phyloP scores from a whole-genome alignment of 2,329 filamentous ascomycete species.

The Ceratocystis lukuohia region DNA sequence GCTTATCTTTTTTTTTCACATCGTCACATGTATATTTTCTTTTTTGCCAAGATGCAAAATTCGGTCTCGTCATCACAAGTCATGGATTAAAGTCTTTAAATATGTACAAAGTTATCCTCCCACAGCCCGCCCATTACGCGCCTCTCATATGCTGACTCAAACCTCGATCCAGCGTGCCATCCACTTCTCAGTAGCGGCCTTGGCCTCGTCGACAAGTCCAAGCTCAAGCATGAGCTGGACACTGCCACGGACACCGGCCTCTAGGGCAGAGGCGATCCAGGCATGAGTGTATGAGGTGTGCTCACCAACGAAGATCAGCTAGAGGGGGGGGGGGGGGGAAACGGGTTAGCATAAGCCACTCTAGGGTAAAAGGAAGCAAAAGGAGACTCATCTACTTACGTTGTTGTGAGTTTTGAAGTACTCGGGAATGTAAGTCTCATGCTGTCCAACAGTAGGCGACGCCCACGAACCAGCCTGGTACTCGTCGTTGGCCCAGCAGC shows the following conservation, averaged over 20 bases:
- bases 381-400: constrained; percentile 14
- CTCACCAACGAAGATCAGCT: constrained; percentile 56
- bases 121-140: too few relatives aligned
- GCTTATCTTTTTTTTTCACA: neutral
- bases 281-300: constrained; percentile 60
- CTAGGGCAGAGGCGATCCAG: constrained; percentile 54
- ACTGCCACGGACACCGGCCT: constrained; percentile 52
- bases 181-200: constrained; percentile 49
- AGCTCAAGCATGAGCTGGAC: constrained; percentile 49
- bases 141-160: neutral
- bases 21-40: neutral
- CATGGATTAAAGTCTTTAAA: neutral
- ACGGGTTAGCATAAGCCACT: neutral
- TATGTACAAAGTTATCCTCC: neutral
- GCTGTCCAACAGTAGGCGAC: constrained; percentile 46
- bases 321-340: neutral
- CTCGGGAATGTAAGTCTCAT: constrained; percentile 56
- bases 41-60: neutral
- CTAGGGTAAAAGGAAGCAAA: neutral
- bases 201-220: constrained; percentile 57
- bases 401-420: constrained; percentile 47
- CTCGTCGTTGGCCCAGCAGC: constrained; percentile 52
- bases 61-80: neutral
- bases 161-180: constrained; percentile 52
- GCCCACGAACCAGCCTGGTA: constrained; percentile 51